Conservation (phyloP, 257 asterid genomes). For the Scutellaria minor region DNA sequence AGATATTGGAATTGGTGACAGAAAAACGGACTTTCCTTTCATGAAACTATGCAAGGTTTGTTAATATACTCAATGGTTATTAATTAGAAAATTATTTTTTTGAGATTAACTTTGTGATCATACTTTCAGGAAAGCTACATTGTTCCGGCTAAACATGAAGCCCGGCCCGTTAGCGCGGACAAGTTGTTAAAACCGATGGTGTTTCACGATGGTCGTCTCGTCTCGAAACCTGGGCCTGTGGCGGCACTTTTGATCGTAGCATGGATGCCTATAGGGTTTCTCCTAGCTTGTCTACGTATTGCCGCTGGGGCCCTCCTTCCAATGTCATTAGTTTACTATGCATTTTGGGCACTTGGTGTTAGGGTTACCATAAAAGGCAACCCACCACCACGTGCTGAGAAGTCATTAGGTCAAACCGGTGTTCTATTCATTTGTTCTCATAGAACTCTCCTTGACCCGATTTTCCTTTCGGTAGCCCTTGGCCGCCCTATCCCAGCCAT, state of each 20-base stretch:
- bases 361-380: conserved; percentile 62
- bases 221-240: conserved; percentile 63
- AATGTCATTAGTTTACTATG: conserved; percentile 62
- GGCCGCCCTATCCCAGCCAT: conserved; percentile 79
- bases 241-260: conserved; percentile 57
- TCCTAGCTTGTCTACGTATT: conserved; percentile 66
- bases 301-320: conserved; percentile 72
- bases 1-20: conserved; percentile 65
- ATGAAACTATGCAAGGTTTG: conserved; percentile 78
- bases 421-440: conserved; percentile 79
- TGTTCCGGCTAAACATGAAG: conserved; percentile 42
- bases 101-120: neutral
- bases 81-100: neutral
- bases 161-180: conserved; percentile 56
- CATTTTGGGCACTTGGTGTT: conserved; percentile 65
- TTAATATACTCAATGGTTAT: no score
- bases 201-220: conserved; percentile 88
- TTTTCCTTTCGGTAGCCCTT: conserved; percentile 69
- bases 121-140: conserved; percentile 63
- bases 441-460: conserved; percentile 77
- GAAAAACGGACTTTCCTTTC: conserved; percentile 67
- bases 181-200: conserved; percentile 61
- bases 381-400: conserved; percentile 62
- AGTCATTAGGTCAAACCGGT: conserved; percentile 50
- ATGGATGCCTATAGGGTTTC: conserved; percentile 77